A percentile compares a stretch with the other conserved stretches of the same genome.
phyloP scores from a whole-genome alignment of 306 rosid species.

The Glycine soja region DNA sequence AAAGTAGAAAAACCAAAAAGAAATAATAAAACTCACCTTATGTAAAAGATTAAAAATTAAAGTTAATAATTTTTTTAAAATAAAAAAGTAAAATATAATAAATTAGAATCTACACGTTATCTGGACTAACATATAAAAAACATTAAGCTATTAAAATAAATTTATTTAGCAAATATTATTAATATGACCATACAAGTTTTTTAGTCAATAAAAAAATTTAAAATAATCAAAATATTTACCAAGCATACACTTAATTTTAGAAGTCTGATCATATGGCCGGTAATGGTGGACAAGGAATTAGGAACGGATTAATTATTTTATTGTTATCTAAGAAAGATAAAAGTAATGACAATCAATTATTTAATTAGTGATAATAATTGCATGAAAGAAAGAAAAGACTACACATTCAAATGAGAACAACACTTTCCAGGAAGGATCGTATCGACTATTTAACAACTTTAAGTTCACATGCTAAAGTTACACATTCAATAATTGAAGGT shows the following conservation, averaged over 20 bases:
- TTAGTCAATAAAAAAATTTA: too few relatives aligned
- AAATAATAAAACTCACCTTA: too few relatives aligned
- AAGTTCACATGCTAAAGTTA: slow-evolving; percentile 24
- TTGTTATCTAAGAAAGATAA: neutral
- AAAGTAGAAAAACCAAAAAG: too few relatives aligned
- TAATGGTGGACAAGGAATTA: slow-evolving; percentile 4
- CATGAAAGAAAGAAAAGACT: neutral
- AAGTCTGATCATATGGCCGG: neutral
- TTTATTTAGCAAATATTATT: neutral
- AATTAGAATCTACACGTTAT: too few relatives aligned
- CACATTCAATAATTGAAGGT: neutral
- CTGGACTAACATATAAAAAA: neutral
- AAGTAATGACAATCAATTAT: neutral
- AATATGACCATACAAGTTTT: neutral
- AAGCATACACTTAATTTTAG: too few relatives aligned
- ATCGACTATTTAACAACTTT: neutral
- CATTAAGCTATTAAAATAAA: neutral
- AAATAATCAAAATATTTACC: too few relatives aligned
- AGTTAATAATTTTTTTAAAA: too few relatives aligned
- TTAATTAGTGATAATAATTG: neutral
- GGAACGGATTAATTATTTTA: slow-evolving; percentile 16
- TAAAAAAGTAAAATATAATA: too few relatives aligned
- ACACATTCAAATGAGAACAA: slow-evolving; percentile 10
- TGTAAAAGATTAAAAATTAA: too few relatives aligned
- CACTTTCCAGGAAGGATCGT: neutral